Evolutionary conservation across 2,329 filamentous ascomycete species (phyloP).

Genomic region (Fusarium sp.): DNA sequence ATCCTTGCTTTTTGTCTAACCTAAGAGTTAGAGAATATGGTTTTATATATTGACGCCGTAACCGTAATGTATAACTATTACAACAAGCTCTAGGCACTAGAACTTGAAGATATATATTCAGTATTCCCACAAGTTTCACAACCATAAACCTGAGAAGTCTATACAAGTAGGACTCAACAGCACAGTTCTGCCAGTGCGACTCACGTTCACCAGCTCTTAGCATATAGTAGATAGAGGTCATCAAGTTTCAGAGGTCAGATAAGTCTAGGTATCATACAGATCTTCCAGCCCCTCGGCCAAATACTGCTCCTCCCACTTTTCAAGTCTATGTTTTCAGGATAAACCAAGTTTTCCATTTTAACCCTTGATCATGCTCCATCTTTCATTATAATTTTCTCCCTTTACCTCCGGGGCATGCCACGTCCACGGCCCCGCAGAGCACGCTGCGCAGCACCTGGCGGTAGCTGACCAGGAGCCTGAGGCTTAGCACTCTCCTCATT

Average conservation of each 20-base stretch:
- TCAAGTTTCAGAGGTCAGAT: conserved; percentile 42
- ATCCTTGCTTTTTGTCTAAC: no score
- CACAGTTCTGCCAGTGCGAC: background rate
- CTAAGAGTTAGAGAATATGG: no score
- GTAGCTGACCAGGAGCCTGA: conserved; percentile 81
- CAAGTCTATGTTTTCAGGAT: conserved; percentile 33
- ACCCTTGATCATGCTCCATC: conserved; percentile 32
- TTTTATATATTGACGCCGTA: no score
- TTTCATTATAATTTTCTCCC: conserved; percentile 22
- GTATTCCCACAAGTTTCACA: background rate
- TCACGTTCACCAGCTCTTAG: background rate
- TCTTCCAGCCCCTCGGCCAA: conserved; percentile 41
- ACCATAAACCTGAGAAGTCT: background rate
- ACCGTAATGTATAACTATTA: no score
- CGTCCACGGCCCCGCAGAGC: conserved; percentile 85
- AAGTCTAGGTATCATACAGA: conserved; percentile 51
- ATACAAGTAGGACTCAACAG: no score
- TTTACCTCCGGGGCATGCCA: conserved; percentile 83
- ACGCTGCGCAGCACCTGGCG: conserved; percentile 86
- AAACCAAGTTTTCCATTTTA: conserved; percentile 20
- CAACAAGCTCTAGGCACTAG: background rate
- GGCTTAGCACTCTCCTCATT: conserved; percentile 93
- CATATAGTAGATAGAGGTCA: conserved; percentile 31
- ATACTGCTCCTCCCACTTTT: conserved; percentile 13
- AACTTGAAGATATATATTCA: background rate